A percentile compares a stretch with the other conserved stretches of the same genome.
Evolutionary conservation across 1,284 basidiomycete genomes (phyloP).

Genomic region (Ceratorhiza oryzae-sativae): DNA sequence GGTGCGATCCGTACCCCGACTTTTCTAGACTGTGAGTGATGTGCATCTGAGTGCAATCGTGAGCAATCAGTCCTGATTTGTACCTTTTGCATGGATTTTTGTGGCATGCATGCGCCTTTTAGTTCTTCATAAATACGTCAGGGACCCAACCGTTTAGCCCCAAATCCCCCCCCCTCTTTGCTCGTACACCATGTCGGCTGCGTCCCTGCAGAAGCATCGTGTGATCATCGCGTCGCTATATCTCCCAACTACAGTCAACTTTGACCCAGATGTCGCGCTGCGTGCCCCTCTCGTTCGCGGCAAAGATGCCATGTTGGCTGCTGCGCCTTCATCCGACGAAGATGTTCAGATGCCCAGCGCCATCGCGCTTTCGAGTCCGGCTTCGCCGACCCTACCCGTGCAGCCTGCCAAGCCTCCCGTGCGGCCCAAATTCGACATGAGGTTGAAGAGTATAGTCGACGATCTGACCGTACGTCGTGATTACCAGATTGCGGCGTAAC

Average conservation of each 20-base stretch:
- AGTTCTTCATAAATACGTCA: slow-evolving; percentile 27
- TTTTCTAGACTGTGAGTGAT: slow-evolving; percentile 8
- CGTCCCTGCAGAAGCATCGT: slow-evolving; percentile 58
- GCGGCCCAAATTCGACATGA: slow-evolving; percentile 26
- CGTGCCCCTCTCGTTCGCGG: slow-evolving; percentile 20
- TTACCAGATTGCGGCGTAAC: no score
- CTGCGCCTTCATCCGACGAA: slow-evolving; percentile 21
- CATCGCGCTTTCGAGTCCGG: slow-evolving; percentile 24
- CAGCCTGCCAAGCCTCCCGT: slow-evolving; percentile 5
- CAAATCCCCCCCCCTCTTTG: neutral
- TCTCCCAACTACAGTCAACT: slow-evolving; percentile 68
- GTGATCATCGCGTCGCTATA: slow-evolving; percentile 80
- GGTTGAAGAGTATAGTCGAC: slow-evolving; percentile 72
- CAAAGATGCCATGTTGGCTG: slow-evolving; percentile 24
- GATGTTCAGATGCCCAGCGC: neutral
- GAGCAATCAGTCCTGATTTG: slow-evolving; percentile 35
- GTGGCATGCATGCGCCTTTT: neutral
- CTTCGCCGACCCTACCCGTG: neutral
- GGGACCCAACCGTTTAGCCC: neutral
- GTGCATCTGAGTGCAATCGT: slow-evolving; percentile 18
- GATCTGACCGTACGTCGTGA: slow-evolving; percentile 66
- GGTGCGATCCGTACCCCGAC: slow-evolving; percentile 21
- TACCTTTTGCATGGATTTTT: slow-evolving; percentile 10
- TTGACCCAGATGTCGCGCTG: slow-evolving; percentile 28
- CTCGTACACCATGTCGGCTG: slow-evolving; percentile 19